A percentile compares a stretch with the other conserved stretches of the same genome.
Evolutionary conservation across 768 basidiomycete species (phyloP).

Genomic region (Tulasnella sp.): DNA sequence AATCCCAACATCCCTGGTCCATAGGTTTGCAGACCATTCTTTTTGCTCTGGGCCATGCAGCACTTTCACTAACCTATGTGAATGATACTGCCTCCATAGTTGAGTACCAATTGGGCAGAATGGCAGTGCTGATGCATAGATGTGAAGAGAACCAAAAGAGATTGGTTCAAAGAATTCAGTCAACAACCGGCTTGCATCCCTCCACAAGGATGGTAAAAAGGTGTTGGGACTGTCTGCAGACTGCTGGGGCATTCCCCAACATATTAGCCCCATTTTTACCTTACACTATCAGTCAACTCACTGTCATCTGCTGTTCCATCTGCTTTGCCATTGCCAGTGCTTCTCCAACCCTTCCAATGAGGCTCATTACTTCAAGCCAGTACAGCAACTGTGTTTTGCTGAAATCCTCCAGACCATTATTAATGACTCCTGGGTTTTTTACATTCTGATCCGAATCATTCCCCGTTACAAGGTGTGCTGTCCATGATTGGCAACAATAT

Average conservation of each 20-base stretch:
- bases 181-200: not conserved
- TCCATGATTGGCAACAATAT: not conserved
- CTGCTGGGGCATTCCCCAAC: not conserved
- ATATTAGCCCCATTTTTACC: not conserved
- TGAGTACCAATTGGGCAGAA: not conserved
- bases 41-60: not conserved
- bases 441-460: not conserved
- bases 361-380: not conserved
- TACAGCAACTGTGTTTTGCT: not conserved
- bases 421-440: not conserved
- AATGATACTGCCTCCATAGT: not conserved
- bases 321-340: not conserved
- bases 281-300: not conserved
- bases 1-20: not conserved
- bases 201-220: not conserved
- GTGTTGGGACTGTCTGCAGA: no score
- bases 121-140: not conserved
- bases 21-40: not conserved
- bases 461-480: not conserved
- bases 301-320: not conserved
- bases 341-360: not conserved
- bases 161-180: not conserved
- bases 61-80: not conserved
- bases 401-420: not conserved
- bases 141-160: not conserved